Base-by-base conservation (phyloP, 2,329 filamentous ascomycete species). In the Cylindrodendrum hubeiense region DNA sequence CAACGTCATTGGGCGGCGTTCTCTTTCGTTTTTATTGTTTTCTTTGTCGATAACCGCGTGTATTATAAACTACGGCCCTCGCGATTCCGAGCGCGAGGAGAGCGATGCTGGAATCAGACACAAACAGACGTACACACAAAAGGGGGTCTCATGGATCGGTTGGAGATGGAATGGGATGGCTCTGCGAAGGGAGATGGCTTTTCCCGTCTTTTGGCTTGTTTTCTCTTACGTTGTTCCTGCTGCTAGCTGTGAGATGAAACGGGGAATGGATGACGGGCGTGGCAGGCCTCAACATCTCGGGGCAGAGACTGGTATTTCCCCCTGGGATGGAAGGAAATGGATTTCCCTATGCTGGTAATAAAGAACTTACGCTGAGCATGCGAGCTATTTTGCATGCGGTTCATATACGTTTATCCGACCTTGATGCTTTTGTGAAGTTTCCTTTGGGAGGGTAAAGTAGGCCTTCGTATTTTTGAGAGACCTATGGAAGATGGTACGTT, bases 261-360 rank as follows among this genome's bases (percentile, higher is more conserved):
- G 53, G 53, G 37, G 26, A 4, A 56, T 52, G 56, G 46, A 39
- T 30, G 34, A 22, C 50, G 33, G 39, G 19, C 37, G 56, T 51
- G 51, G 30, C 51, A 26, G 37, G 46, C 26, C 46, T 56, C 26
- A 39, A 41, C 49, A n/a, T 44, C 22, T 53, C 54, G 28, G 46
- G 30, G 60, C 30, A 39, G 62, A 60, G 43, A 65, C 62, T 56
- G 62, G 50, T 19, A 56, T 52, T 56, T 19, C 47, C 47, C 44
- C 53, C 22, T 55, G 39, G 43, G 43, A 28, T 51, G 60, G 21
- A 60, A 55, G 49, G 49, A 50, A 61, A 46, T 43, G 34, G 61
- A 60, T 63, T 60, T 55, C 60, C 37, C 50, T 57, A 54, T 63
- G 63, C 66, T 73, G 65, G 60, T 71, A 74, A 70, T 66, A 68